Evolutionary conservation across 129 eudicot genomes (phyloP).

Genomic region (Smallanthus sonchifolius): DNA sequence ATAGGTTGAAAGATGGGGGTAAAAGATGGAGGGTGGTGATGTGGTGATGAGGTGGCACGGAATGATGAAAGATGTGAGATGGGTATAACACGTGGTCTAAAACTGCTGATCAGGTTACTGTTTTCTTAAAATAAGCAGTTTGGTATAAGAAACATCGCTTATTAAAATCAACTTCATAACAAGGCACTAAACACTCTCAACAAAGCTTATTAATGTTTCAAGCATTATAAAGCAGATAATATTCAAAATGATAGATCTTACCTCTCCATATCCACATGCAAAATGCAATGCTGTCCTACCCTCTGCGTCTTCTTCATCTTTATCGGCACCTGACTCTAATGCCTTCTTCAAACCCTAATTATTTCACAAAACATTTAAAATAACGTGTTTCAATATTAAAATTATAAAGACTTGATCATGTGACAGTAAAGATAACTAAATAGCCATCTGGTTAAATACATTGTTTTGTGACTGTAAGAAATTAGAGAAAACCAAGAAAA

Average conservation of each 20-base stretch:
- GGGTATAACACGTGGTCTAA: too few relatives aligned
- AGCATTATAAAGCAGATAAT: neutral
- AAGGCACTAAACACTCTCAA: neutral
- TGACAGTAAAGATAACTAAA: neutral
- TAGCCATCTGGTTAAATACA: neutral
- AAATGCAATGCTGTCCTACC: conserved; percentile 97
- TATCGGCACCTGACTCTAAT: conserved; percentile 76
- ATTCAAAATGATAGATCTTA: conserved; percentile 17
- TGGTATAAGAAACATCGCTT: too few relatives aligned
- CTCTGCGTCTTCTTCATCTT: conserved; percentile 93
- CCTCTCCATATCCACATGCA: conserved; percentile 99
- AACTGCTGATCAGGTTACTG: too few relatives aligned
- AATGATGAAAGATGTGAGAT: too few relatives aligned
- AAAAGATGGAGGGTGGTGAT: too few relatives aligned
- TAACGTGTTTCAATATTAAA: neutral
- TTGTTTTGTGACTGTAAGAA: neutral
- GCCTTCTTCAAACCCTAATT: conserved; percentile 77
- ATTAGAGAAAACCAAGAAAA: neutral
- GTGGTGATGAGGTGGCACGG: too few relatives aligned
- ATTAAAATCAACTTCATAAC: neutral
- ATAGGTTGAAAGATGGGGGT: too few relatives aligned
- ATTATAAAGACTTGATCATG: conserved; percentile 6
- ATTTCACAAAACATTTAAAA: conserved; percentile 15
- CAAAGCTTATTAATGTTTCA: neutral
- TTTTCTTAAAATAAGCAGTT: too few relatives aligned